phyloP scores from a whole-genome alignment of 257 asterid genomes.

The Ajuga chamaepitys region DNA sequence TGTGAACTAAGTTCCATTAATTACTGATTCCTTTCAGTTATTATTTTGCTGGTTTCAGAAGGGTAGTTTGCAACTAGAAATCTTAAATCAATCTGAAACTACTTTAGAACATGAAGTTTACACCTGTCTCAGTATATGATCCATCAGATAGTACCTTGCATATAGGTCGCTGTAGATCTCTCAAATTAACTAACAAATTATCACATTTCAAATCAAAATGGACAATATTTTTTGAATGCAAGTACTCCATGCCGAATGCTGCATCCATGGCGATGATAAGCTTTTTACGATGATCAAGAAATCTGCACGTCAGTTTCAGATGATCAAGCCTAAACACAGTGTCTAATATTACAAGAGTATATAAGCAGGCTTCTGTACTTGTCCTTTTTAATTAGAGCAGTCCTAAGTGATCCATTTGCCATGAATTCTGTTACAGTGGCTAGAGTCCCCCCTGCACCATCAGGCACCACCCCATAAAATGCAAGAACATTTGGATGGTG shows the following conservation, averaged over 20 bases:
- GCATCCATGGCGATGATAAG: constrained; percentile 77
- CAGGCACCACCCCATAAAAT: constrained; percentile 83
- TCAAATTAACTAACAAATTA: constrained; percentile 59
- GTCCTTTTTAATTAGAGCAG: constrained; percentile 48
- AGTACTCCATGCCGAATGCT: constrained; percentile 80
- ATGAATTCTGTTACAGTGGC: constrained; percentile 73
- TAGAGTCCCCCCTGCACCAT: constrained; percentile 72
- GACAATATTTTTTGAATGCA: constrained; percentile 70
- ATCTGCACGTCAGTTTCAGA: constrained; percentile 33
- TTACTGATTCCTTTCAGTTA: neutral
- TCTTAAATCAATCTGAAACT: neutral
- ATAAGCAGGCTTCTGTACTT: constrained; percentile 32
- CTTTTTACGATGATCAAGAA: constrained; percentile 49
- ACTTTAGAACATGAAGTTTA: constrained; percentile 2
- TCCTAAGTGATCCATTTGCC: constrained; percentile 73
- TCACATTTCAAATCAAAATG: constrained; percentile 81
- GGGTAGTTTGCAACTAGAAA: neutral
- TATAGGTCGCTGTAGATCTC: constrained; percentile 63
- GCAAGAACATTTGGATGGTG: constrained; percentile 83
- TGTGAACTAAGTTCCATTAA: neutral
- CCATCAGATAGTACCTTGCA: constrained; percentile 51
- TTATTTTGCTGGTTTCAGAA: neutral
- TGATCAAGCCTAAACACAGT: constrained; percentile 15
- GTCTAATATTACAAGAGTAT: neutral
- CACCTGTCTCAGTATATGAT: neutral